These are phyloP conservation scores for Jimgerdemannia flammicorona DNA, from an alignment of 192 early-diverging fungal genomes.

Conservation along the genomic window DNA sequence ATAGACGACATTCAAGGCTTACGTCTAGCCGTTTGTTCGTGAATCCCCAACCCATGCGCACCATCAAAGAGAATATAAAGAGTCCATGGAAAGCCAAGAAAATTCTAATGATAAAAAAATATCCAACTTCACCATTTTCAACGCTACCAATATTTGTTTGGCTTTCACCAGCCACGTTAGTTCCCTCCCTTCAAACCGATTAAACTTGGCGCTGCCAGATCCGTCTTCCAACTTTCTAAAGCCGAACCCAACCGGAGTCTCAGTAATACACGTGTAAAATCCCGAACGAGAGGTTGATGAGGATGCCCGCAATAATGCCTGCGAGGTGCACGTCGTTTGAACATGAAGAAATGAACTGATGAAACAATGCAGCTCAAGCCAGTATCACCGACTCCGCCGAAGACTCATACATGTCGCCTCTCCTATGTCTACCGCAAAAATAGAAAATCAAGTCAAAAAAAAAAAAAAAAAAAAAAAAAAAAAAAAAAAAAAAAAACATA, in stretches of 20 bases:
- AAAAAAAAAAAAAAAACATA: conserved; percentile 10
- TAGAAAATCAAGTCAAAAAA: neutral
- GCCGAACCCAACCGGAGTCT: conserved; percentile 1
- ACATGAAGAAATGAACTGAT: neutral
- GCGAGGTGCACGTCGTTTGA: neutral
- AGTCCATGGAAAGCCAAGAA: no score
- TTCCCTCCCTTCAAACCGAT: no score
- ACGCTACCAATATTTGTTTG: no score
- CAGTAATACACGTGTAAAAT: conserved; percentile 45
- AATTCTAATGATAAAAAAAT: no score
- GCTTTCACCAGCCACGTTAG: no score
- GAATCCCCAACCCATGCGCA: no score
- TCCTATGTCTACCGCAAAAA: neutral
- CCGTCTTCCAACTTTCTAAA: neutral
- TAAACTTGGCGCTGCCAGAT: neutral
- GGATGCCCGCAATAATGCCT: conserved; percentile 48
- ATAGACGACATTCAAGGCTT: no score
- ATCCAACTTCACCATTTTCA: no score
- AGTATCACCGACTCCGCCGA: no score
- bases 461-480: conserved; percentile 1
- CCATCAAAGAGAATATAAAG: no score
- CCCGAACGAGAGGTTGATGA: conserved; percentile 51
- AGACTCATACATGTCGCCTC: no score
- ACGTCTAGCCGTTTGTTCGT: no score
- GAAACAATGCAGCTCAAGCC: neutral